Conservation (phyloP, 164 flowering plant species). For the Umbilicus rupestris region DNA sequence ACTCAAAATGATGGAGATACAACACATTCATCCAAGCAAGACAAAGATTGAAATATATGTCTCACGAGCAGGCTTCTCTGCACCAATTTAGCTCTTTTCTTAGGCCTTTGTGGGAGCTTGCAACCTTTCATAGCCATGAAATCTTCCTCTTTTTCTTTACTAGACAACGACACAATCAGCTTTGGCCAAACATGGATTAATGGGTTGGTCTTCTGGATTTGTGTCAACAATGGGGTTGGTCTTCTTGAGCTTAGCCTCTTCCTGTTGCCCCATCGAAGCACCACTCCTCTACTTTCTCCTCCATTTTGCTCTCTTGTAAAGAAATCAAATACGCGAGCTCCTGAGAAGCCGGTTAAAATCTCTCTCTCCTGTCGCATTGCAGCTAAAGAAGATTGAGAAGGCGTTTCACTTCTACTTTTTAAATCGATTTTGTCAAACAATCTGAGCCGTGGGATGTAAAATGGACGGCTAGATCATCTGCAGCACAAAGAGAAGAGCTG, state of each 20-base stretch:
- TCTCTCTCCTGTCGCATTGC: no score
- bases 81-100: slow-evolving; percentile 47
- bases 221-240: slow-evolving; percentile 3
- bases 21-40: no score
- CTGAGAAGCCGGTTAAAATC: no score
- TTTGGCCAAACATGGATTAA: slow-evolving; percentile 39
- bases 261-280: slow-evolving; percentile 55
- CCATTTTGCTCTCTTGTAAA: no score
- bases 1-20: background rate
- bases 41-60: background rate
- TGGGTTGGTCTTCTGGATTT: slow-evolving; percentile 7
- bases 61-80: slow-evolving; percentile 50
- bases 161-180: slow-evolving; percentile 35
- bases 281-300: no score
- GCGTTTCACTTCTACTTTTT: no score
- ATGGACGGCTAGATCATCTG: no score
- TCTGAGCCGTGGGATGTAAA: no score
- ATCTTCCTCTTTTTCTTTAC: slow-evolving; percentile 60
- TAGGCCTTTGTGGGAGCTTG: slow-evolving; percentile 55
- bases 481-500: no score
- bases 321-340: no score
- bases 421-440: no score
- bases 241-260: slow-evolving; percentile 41
- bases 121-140: slow-evolving; percentile 66
- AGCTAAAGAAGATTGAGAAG: no score